Evolutionary conservation across 1,284 basidiomycete species (phyloP).

Genomic region (Cutaneotrichosporon sp.): DNA sequence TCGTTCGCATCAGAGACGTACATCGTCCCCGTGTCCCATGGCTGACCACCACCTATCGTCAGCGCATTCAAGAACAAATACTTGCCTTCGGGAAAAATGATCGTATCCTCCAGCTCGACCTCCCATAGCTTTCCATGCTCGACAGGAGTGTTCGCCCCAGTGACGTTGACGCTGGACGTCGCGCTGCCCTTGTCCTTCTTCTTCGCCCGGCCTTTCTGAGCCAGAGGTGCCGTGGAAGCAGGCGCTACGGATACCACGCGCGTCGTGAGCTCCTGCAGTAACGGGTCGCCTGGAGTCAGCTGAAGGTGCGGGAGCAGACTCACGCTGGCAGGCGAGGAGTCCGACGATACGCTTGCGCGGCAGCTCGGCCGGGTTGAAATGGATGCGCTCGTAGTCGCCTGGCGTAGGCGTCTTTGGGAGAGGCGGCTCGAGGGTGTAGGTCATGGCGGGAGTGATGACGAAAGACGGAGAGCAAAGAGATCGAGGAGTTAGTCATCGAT

Average conservation of each 20-base stretch:
- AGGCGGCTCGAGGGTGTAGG: conserved; percentile 35
- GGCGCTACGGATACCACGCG: conserved; percentile 31
- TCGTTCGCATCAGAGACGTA: conserved; percentile 42
- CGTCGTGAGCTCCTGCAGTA: conserved; percentile 41
- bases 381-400: conserved; percentile 46
- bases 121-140: conserved; percentile 45
- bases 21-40: conserved; percentile 71
- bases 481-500: neutral
- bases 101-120: conserved; percentile 72
- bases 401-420: conserved; percentile 40
- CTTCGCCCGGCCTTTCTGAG: conserved; percentile 42
- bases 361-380: conserved; percentile 46
- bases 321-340: conserved; percentile 54
- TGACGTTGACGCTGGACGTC: conserved; percentile 12
- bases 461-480: neutral
- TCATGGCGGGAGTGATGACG: conserved; percentile 26
- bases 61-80: conserved; percentile 3
- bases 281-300: conserved; percentile 46
- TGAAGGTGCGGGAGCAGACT: conserved; percentile 18
- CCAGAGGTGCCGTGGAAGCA: conserved; percentile 35
- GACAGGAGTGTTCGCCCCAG: conserved; percentile 14
- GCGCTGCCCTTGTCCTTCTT: conserved; percentile 33
- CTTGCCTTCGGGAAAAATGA: conserved; percentile 75
- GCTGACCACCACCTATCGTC: conserved; percentile 71
- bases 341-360: conserved; percentile 51